Evolutionary conservation across 1,139 yeast species (phyloP), one percentile per base, ranked within the genome.

Genomic region (Saccharomyces hybrid): DNA sequence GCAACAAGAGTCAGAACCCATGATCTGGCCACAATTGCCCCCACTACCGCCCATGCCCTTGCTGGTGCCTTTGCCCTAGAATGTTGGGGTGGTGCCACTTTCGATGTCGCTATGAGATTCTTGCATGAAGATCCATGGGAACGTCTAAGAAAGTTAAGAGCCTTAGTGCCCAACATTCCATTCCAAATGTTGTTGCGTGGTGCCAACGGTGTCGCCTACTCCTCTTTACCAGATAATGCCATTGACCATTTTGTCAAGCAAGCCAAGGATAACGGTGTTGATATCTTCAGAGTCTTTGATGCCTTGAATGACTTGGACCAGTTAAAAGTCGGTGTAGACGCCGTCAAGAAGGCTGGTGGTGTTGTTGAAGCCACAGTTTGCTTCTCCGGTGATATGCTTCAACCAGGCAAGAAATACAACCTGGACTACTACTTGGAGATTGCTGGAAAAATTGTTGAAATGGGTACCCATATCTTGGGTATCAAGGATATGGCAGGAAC

Each of bases 81-180:
- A 77, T 91, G 97, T 77, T 91, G 99, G 99, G 99, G 99, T 74
- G 99, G 99, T 74, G 99, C 99, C 55, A 91, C 99, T 42, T 91
- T 91, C 68, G 99, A 91, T 71, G 99, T 91, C 55, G 87, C 96
- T 59, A 90, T 91, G 97, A 83, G 99, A 73, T 91, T 91, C 79
- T 79, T 91, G 66, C 89, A 90, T 71, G 99, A 91, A 78, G 97
- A 90, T 71, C 99, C 99, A 63, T 91, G 99, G 99, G 95, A 81
- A 58, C 84, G 99, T 74, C 81, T 91, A 71, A 83, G 96, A 73
- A 79, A 83, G 72, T 78, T 91, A 71, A 83, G 98, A 73, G 81
- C 81, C 67, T 80, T 86, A 56, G 98, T 93, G 58, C 99, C 99
- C 68, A 93, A 91, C 76, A 89, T 91, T 70, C 98, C 98, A 52